Evolutionary conservation across 441 rosid genomes (phyloP).

Genomic region (Pelargonium citronellum): DNA sequence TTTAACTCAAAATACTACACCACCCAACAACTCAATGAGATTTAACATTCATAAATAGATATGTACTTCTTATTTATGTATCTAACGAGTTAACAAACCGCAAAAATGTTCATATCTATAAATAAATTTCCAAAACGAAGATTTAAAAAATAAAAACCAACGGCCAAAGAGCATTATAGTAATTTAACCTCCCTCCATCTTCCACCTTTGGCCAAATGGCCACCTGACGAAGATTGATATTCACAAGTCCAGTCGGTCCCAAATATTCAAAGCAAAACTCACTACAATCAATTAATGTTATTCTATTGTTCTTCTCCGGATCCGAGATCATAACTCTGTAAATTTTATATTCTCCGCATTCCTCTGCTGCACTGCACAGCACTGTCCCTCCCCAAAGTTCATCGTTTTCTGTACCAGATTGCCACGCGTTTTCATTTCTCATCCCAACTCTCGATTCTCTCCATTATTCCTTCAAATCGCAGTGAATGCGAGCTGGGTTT

Average conservation of each 20-base stretch:
- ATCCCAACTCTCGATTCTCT: not conserved
- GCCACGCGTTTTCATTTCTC: not conserved
- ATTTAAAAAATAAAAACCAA: not conserved
- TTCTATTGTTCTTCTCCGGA: not conserved
- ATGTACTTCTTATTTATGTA: too few relatives aligned
- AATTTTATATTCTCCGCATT: not conserved
- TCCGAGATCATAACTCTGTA: not conserved
- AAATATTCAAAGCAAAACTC: not conserved
- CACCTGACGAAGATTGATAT: too few relatives aligned
- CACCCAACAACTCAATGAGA: too few relatives aligned
- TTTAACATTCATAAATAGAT: too few relatives aligned
- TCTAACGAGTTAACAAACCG: too few relatives aligned
- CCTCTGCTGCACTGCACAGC: too few relatives aligned
- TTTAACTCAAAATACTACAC: too few relatives aligned
- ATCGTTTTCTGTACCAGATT: not conserved
- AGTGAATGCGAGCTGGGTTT: constrained; percentile 1
- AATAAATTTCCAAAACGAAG: not conserved
- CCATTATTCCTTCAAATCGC: not conserved
- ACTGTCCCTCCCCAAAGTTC: not conserved
- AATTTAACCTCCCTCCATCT: not conserved
- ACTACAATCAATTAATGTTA: too few relatives aligned
- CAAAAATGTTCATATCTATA: too few relatives aligned
- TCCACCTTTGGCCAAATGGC: not conserved
- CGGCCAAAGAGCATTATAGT: not conserved
- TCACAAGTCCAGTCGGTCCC: not conserved